Percentiles rank a stretch among this genome's conserved stretches.
Evolutionary conservation across 495 filamentous ascomycete genomes (phyloP).

Genomic region (Elasticomyces elasticus): DNA sequence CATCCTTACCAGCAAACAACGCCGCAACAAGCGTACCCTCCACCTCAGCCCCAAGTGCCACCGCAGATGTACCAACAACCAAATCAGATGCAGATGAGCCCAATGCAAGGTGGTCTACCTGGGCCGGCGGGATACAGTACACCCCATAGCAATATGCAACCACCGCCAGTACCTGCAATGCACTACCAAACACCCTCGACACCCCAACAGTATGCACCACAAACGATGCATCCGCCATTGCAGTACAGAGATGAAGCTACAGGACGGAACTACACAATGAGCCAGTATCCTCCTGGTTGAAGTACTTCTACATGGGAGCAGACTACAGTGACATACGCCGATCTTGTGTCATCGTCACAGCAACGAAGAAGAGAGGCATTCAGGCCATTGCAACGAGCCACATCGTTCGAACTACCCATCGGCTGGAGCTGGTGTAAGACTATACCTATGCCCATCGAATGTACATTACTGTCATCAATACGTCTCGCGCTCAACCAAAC

Average conservation of each 20-base stretch:
- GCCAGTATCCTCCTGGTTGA: conserved; percentile 2
- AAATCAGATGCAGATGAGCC: background rate
- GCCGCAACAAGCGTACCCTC: background rate
- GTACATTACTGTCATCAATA: too few relatives aligned
- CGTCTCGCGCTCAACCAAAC: too few relatives aligned
- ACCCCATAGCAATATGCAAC: conserved; percentile 11
- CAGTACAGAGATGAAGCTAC: conserved; percentile 3
- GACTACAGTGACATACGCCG: too few relatives aligned
- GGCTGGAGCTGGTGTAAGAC: too few relatives aligned
- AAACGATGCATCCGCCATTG: background rate
- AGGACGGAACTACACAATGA: background rate
- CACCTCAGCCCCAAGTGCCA: conserved; percentile 4
- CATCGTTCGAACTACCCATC: too few relatives aligned
- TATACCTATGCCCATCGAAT: too few relatives aligned
- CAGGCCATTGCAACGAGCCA: too few relatives aligned
- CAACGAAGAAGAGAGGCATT: too few relatives aligned
- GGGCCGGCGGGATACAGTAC: background rate
- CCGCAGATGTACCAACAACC: background rate
- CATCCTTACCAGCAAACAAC: background rate
- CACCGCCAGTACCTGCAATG: background rate
- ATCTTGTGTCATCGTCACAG: too few relatives aligned
- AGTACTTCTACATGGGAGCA: background rate
- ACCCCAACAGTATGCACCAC: conserved; percentile 6
- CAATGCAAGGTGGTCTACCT: background rate
- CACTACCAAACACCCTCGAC: background rate